phyloP scores from a whole-genome alignment of 257 asterid species.

The Haberlea rhodopensis region DNA sequence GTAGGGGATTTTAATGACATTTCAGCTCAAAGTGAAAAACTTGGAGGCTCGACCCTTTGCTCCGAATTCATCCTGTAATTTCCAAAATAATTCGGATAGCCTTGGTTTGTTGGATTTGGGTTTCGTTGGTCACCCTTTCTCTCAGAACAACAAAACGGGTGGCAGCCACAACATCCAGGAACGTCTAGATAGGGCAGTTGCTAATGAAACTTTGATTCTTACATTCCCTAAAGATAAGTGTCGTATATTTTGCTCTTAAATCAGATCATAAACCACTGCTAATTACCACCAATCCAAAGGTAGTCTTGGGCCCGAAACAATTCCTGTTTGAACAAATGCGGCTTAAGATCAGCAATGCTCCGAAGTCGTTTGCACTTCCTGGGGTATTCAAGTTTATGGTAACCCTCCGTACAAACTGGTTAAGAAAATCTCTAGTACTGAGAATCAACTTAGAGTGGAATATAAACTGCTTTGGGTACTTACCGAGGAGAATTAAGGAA shows the following conservation, averaged over 20 bases:
- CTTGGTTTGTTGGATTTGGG: background rate
- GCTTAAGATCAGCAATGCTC: background rate
- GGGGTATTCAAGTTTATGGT: background rate
- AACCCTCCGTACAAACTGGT: background rate
- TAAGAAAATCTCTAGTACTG: background rate
- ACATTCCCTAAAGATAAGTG: background rate
- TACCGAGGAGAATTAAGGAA: no score
- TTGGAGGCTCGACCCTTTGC: background rate
- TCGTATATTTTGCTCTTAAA: background rate
- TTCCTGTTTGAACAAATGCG: no score
- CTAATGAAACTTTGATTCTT: background rate
- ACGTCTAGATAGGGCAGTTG: background rate
- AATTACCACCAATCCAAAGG: no score
- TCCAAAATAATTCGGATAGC: background rate
- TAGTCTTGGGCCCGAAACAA: no score
- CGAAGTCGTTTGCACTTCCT: background rate
- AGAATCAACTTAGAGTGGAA: background rate
- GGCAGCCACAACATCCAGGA: background rate
- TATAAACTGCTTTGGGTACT: background rate
- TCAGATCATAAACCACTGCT: background rate
- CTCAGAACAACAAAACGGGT: no score
- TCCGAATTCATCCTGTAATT: no score
- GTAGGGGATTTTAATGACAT: background rate
- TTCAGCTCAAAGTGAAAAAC: background rate
- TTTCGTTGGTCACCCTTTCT: background rate